These are phyloP conservation scores for Heterobasidion irregulare DNA, from an alignment of 1,284 basidiomycete genomes.

Conservation along the genomic window DNA sequence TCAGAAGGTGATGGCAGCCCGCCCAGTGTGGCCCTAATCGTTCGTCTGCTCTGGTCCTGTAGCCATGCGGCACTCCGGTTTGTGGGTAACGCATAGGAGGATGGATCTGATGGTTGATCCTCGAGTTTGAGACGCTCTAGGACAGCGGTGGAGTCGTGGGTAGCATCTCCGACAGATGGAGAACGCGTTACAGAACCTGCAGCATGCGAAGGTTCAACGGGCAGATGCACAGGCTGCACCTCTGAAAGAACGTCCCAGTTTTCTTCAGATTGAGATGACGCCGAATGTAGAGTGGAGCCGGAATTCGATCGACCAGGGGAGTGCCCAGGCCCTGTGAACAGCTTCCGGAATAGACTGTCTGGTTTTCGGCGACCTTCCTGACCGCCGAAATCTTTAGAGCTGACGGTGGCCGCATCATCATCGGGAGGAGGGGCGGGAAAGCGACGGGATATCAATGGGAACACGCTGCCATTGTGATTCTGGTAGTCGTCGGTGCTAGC, in stretches of 20 bases:
- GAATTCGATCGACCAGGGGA: constrained; percentile 1
- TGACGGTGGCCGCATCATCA: constrained; percentile 66
- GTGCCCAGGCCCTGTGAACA: constrained; percentile 5
- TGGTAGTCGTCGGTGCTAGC: constrained; percentile 68
- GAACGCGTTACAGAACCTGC: background rate
- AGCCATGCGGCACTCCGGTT: constrained; percentile 77
- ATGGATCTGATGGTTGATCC: constrained; percentile 34
- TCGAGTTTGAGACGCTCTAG: constrained; percentile 50
- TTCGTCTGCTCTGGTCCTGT: constrained; percentile 67
- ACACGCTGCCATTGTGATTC: constrained; percentile 49
- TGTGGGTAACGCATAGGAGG: constrained; percentile 37
- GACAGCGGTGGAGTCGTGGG: constrained; percentile 37
- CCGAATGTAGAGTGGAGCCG: background rate
- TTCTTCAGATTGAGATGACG: background rate
- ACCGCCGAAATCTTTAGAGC: constrained; percentile 49
- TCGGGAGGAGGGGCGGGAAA: constrained; percentile 32
- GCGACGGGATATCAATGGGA: constrained; percentile 41
- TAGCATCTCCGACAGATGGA: constrained; percentile 19
- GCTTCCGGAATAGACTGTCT: constrained; percentile 8
- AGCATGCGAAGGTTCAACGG: background rate
- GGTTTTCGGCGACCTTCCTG: background rate
- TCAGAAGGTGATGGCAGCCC: constrained; percentile 46
- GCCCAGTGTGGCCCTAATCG: constrained; percentile 53
- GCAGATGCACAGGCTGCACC: background rate
- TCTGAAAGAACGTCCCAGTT: background rate